Evolutionary conservation across 2,329 filamentous ascomycete genomes (phyloP), one percentile per base, ranked within the genome.

Genomic region (Coccinonectria pachysandricola): DNA sequence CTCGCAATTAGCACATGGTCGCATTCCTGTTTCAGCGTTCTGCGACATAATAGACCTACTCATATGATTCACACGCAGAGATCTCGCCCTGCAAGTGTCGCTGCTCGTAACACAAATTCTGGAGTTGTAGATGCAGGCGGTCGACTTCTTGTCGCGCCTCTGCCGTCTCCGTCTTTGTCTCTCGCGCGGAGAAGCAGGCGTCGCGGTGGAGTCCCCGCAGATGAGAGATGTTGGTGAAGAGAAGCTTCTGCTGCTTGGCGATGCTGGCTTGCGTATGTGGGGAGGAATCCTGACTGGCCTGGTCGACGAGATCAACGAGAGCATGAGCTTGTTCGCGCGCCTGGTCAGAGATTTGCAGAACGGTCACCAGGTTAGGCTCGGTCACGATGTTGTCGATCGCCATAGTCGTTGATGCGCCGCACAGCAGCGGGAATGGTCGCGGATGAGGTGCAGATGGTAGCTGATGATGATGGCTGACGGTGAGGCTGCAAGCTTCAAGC

Each of bases 71-170:
- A 53, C 91, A 96, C 7, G 83, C 85, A 1, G 73, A 65, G 35
- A 98, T 96, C 57, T 98, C 91, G 24, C 83, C 83, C 38, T 82
- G 75, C 28, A 98, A 62, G 54, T 95, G 86, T 28, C 84, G 69
- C 59, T 96, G 87, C 56, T 98, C 88, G 50, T 98, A 98, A 54
- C 91, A 92, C 6, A 98, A 62, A 49, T 98, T 98, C 57, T 96
- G 88, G 29, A 98, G 67, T 49, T 93, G 83, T 19, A 98, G 67
- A 51, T 96, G 87, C 35, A 98, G 65, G 25, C 79, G 75, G 52
- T 98, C 91, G 38, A 96, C 85, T 56, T 94, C 85, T 45, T 88
- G 82, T 24, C 87, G 75, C 24, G 81, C 82, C 53, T 94, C 85
- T 15, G 84, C 80, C 1, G 91, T 96, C 42, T 75, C 65, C 27